A percentile compares a stretch with the other conserved stretches of the same genome.
These are phyloP conservation scores for Boechera stricta DNA, from an alignment of 345 rosid genomes.

Conservation along the genomic window DNA sequence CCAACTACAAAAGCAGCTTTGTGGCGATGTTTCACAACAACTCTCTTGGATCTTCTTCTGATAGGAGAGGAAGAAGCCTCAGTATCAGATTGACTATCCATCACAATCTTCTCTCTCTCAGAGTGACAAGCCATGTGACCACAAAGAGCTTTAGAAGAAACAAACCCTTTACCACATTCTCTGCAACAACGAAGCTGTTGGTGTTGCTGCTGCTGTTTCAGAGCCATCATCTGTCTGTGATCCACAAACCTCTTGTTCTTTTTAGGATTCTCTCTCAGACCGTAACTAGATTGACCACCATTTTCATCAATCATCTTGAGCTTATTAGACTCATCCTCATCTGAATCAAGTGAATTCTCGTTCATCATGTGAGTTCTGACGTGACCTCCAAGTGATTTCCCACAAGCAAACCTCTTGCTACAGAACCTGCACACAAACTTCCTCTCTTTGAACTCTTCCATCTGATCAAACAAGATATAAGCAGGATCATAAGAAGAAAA, in stretches of 20 bases:
- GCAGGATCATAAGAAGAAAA: slow-evolving; percentile 23
- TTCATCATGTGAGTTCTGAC: slow-evolving; percentile 79
- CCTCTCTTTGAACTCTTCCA: slow-evolving; percentile 68
- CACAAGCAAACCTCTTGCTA: slow-evolving; percentile 74
- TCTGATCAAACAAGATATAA: slow-evolving; percentile 36
- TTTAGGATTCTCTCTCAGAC: slow-evolving; percentile 73
- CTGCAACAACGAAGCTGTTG: slow-evolving; percentile 59
- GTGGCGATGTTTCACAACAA: slow-evolving; percentile 48
- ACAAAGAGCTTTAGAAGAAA: slow-evolving; percentile 82
- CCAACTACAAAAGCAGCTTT: slow-evolving; percentile 36
- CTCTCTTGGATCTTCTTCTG: slow-evolving; percentile 67
- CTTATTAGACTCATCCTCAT: slow-evolving; percentile 49
- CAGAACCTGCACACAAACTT: slow-evolving; percentile 78
- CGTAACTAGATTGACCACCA: slow-evolving; percentile 63
- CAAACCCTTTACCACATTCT: slow-evolving; percentile 90
- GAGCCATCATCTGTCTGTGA: slow-evolving; percentile 45
- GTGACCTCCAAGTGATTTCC: slow-evolving; percentile 91
- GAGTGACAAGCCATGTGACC: slow-evolving; percentile 96
- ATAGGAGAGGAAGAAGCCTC: slow-evolving; percentile 68
- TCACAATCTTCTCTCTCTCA: slow-evolving; percentile 56
- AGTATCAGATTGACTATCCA: slow-evolving; percentile 74
- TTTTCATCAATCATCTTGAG: slow-evolving; percentile 51
- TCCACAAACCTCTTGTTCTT: slow-evolving; percentile 63
- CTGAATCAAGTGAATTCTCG: slow-evolving; percentile 49
- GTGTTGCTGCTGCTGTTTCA: slow-evolving; percentile 28